phyloP scores from a whole-genome alignment of 2,329 filamentous ascomycete species.

The Diaporthe batatas region DNA sequence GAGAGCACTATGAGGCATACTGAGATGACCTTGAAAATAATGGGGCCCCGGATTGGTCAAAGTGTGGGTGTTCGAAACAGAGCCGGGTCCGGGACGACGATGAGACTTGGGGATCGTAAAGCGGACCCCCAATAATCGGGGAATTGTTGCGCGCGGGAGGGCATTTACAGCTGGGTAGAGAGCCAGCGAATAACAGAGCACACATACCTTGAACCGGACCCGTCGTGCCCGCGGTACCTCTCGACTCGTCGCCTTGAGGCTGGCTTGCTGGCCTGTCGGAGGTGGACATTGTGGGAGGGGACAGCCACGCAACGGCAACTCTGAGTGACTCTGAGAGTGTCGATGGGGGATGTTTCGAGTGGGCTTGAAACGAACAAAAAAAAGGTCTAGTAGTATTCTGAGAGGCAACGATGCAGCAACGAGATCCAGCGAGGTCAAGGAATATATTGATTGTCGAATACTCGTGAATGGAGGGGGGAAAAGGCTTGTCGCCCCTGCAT shows the following conservation, averaged over 20 bases:
- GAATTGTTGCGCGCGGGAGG: slow-evolving; percentile 4
- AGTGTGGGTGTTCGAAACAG: slow-evolving; percentile 27
- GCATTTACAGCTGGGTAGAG: neutral
- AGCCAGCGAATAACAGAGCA: slow-evolving; percentile 12
- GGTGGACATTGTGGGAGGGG: slow-evolving; percentile 25
- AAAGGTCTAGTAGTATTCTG: neutral
- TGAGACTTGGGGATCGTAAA: slow-evolving; percentile 28
- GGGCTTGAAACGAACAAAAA: neutral
- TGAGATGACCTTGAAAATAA: slow-evolving; percentile 14
- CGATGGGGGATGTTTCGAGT: slow-evolving; percentile 18
- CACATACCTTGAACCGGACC: slow-evolving; percentile 26
- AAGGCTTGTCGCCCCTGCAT: slow-evolving; percentile 17
- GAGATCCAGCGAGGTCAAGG: slow-evolving; percentile 22
- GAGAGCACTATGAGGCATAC: slow-evolving; percentile 24
- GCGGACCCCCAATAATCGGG: slow-evolving; percentile 10
- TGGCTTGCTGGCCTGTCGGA: slow-evolving; percentile 28
- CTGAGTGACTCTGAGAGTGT: neutral
- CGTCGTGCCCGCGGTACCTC: neutral
- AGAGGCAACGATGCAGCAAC: neutral
- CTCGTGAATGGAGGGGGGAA: slow-evolving; percentile 3
- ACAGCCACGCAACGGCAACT: slow-evolving; percentile 8
- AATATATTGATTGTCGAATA: slow-evolving; percentile 35
- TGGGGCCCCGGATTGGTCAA: slow-evolving; percentile 26
- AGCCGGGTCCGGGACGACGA: slow-evolving; percentile 24
- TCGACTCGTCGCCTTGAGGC: slow-evolving; percentile 26